phyloP scores from a whole-genome alignment of 768 basidiomycete species.

The Grammothele lineata region DNA sequence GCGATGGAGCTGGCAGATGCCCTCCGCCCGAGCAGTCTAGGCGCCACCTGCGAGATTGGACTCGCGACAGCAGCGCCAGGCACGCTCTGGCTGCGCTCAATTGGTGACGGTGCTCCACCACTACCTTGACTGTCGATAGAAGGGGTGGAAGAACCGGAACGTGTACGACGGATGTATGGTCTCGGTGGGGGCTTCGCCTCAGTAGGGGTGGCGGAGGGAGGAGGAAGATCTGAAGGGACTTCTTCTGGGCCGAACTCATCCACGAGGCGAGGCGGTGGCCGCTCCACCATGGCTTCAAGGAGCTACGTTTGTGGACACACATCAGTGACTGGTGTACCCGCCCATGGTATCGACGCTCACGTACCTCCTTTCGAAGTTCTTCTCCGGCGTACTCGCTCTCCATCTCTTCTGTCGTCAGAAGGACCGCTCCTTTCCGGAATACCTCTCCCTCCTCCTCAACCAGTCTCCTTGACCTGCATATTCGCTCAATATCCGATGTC shows the following conservation, averaged over 20 bases:
- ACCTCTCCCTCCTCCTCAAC: slow-evolving; percentile 96
- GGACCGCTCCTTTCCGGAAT: slow-evolving; percentile 82
- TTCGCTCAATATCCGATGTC: background rate
- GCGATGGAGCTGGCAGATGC: slow-evolving; percentile 12
- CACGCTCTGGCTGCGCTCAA: slow-evolving; percentile 6
- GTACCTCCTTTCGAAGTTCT: slow-evolving; percentile 75
- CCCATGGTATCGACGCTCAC: too few relatives aligned
- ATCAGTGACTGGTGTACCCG: too few relatives aligned
- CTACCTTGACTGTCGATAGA: slow-evolving; percentile 6
- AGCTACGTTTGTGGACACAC: slow-evolving; percentile 52
- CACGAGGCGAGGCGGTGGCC: slow-evolving; percentile 71
- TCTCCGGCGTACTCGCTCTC: slow-evolving; percentile 88
- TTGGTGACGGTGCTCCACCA: background rate
- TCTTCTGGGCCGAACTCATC: slow-evolving; percentile 40
- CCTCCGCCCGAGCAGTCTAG: slow-evolving; percentile 10
- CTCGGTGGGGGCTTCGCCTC: slow-evolving; percentile 38
- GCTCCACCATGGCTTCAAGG: slow-evolving; percentile 81
- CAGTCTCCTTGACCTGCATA: slow-evolving; percentile 72
- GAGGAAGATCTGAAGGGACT: slow-evolving; percentile 14
- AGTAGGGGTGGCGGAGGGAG: slow-evolving; percentile 5
- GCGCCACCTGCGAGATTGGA: slow-evolving; percentile 8
- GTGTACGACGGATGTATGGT: slow-evolving; percentile 57
- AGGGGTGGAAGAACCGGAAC: slow-evolving; percentile 38
- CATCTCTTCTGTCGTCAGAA: slow-evolving; percentile 82
- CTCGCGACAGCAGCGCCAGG: slow-evolving; percentile 5